These are phyloP conservation scores for Teunomyces funiuensis DNA, from an alignment of 805 yeast genomes.

Conservation along the genomic window DNA sequence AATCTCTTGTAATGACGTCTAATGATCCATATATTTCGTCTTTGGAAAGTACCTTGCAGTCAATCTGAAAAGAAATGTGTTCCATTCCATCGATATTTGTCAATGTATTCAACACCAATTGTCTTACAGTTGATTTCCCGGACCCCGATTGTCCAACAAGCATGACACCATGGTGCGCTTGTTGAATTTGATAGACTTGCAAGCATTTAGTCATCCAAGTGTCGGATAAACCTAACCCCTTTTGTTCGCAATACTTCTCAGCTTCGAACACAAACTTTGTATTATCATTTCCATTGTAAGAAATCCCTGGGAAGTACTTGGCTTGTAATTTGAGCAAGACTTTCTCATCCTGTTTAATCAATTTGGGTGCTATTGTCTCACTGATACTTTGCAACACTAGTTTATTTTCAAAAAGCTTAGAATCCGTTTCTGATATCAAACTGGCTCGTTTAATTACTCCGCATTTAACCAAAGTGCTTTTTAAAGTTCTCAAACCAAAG, in stretches of 20 bases:
- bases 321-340: constrained; percentile 29
- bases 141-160: constrained; percentile 73
- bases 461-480: constrained; percentile 60
- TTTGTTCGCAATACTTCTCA: constrained; percentile 21
- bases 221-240: constrained; percentile 34
- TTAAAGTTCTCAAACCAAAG: constrained; percentile 83
- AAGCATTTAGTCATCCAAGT: constrained; percentile 53
- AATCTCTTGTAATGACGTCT: constrained; percentile 79
- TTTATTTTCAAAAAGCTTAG: constrained; percentile 19
- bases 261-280: constrained; percentile 25
- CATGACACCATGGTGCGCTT: constrained; percentile 75
- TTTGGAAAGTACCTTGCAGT: constrained; percentile 75
- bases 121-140: constrained; percentile 67
- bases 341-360: constrained; percentile 51
- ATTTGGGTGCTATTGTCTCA: constrained; percentile 69
- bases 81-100: constrained; percentile 30
- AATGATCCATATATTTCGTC: constrained; percentile 65
- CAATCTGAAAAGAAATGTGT: constrained; percentile 49
- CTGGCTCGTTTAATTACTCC: constrained; percentile 43
- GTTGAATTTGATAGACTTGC: constrained; percentile 63
- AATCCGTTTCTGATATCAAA: constrained; percentile 5
- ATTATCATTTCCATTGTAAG: constrained; percentile 19
- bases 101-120: constrained; percentile 47
- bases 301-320: constrained; percentile 27
- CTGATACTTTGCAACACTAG: constrained; percentile 52